Evolutionary conservation across 2,329 filamentous ascomycete genomes (phyloP).

Genomic region (Colletotrichum cuscutae): DNA sequence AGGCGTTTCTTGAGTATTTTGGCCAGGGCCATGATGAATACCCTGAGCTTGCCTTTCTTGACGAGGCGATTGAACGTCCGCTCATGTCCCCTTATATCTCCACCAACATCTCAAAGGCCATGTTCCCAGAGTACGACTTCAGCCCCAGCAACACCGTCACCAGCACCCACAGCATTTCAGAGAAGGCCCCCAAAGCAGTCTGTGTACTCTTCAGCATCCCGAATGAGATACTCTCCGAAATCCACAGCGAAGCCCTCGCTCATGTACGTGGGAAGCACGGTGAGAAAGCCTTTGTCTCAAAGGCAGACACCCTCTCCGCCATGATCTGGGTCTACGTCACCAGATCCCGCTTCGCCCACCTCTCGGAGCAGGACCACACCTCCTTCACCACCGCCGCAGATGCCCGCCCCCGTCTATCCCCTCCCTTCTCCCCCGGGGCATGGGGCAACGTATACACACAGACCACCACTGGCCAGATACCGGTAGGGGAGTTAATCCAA

Average conservation of each 20-base stretch:
- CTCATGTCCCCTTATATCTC: not conserved
- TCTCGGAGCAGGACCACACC: not conserved
- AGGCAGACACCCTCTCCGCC: conserved; percentile 2
- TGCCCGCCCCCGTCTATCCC: conserved; percentile 1
- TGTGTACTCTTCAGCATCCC: not conserved
- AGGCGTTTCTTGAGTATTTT: conserved; percentile 21
- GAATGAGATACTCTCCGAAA: not conserved
- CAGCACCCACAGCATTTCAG: not conserved
- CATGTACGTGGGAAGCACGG: not conserved
- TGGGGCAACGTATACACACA: conserved; percentile 29
- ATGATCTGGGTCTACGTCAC: conserved; percentile 25
- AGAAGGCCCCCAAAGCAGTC: not conserved
- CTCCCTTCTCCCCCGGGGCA: not conserved
- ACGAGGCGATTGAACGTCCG: not conserved
- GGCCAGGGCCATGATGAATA: not conserved
- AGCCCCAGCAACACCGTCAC: not conserved
- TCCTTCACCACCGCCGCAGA: conserved; percentile 14
- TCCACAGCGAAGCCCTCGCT: not conserved
- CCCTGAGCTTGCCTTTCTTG: not conserved
- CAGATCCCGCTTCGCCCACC: not conserved
- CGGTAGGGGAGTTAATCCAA: not conserved
- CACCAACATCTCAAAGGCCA: not conserved
- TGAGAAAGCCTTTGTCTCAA: conserved; percentile 6
- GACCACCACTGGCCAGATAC: not conserved
- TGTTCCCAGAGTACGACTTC: conserved; percentile 21